Evolutionary conservation across 2,329 filamentous ascomycete species (phyloP).

Genomic region (Cadophora malorum): DNA sequence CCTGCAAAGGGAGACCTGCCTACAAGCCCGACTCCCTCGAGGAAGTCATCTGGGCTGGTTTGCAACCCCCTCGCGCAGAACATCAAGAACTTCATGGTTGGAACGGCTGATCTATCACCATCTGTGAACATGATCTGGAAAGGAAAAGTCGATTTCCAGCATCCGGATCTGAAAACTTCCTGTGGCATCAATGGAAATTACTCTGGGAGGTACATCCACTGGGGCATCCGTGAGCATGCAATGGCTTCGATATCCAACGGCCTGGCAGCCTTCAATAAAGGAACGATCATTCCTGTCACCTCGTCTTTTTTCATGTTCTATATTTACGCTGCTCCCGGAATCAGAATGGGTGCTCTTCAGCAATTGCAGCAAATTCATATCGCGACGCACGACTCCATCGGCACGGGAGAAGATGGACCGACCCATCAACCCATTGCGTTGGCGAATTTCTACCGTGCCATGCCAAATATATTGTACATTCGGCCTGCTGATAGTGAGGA

Average conservation of each 20-base stretch:
- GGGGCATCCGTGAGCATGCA: conserved; percentile 65
- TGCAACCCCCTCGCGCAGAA: conserved; percentile 58
- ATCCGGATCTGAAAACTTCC: conserved; percentile 48
- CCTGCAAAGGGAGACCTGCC: conserved; percentile 51
- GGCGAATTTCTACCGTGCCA: conserved; percentile 62
- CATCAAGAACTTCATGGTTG: conserved; percentile 57
- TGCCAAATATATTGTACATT: conserved; percentile 68
- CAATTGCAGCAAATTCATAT: conserved; percentile 62
- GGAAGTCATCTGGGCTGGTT: conserved; percentile 55
- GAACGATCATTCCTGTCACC: conserved; percentile 63
- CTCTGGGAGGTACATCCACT: conserved; percentile 63
- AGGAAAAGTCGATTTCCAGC: conserved; percentile 57
- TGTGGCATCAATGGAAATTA: conserved; percentile 62
- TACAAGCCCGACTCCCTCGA: conserved; percentile 54
- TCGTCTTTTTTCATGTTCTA: conserved; percentile 70
- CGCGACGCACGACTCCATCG: conserved; percentile 67
- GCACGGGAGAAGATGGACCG: conserved; percentile 64
- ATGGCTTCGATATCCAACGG: conserved; percentile 66
- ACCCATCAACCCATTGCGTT: conserved; percentile 68
- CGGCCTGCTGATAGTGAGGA: conserved; percentile 66
- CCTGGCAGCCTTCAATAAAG: conserved; percentile 61
- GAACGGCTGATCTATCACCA: conserved; percentile 59
- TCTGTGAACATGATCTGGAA: conserved; percentile 64
- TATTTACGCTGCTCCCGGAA: conserved; percentile 61
- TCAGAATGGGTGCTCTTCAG: conserved; percentile 66